These are phyloP conservation scores for Alectoria sarmentosa DNA, from an alignment of 495 filamentous ascomycete genomes.

Conservation along the genomic window DNA sequence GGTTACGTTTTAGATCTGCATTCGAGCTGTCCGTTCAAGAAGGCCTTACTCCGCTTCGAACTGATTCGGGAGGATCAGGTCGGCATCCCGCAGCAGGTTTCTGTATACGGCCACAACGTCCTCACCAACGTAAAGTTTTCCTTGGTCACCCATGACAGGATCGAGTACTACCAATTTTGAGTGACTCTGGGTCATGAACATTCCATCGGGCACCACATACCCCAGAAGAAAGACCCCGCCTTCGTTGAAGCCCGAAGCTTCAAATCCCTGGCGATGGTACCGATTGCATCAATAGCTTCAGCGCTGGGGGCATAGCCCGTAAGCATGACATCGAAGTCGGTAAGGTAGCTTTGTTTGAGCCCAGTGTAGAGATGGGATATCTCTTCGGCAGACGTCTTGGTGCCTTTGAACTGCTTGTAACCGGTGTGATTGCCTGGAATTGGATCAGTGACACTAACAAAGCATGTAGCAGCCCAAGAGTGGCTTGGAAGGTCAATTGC, in stretches of 20 bases:
- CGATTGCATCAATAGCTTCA: conserved; percentile 73
- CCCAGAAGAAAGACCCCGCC: conserved; percentile 87
- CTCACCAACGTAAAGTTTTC: conserved; percentile 78
- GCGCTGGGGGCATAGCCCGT: conserved; percentile 89
- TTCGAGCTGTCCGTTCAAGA: neutral
- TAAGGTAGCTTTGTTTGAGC: conserved; percentile 70
- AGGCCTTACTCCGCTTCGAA: conserved; percentile 83
- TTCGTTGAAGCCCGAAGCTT: conserved; percentile 54
- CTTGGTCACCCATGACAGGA: conserved; percentile 97
- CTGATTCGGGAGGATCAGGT: conserved; percentile 91
- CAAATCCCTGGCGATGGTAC: conserved; percentile 72
- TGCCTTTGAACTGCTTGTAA: conserved; percentile 81
- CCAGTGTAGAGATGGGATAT: conserved; percentile 82
- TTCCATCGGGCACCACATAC: conserved; percentile 32
- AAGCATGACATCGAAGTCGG: conserved; percentile 84
- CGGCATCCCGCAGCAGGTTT: conserved; percentile 66
- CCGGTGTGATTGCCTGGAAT: conserved; percentile 81
- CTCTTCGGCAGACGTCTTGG: conserved; percentile 67
- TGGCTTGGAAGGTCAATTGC: neutral
- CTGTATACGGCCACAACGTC: conserved; percentile 91
- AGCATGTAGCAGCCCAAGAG: conserved; percentile 11
- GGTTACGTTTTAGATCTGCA: neutral
- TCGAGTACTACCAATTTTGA: conserved; percentile 57
- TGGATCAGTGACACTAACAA: conserved; percentile 3
- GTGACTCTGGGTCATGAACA: neutral